Evolutionary conservation across 108 stramenopile genomes (phyloP).

Genomic region (Aureococcus anophagefferens): DNA sequence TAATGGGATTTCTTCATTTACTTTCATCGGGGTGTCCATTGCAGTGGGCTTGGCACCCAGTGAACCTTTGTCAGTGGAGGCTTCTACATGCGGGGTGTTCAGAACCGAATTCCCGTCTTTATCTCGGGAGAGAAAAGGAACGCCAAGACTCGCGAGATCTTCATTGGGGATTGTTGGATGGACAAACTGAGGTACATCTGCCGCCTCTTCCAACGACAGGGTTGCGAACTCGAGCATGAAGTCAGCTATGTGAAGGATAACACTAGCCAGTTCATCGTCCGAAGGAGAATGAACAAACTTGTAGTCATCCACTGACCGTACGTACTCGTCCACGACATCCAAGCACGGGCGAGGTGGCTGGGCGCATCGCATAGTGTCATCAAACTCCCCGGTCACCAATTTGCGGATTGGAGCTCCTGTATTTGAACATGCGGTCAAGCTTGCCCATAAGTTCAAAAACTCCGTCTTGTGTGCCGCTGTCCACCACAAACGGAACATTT

Average conservation of each 20-base stretch:
- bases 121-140: slow-evolving; percentile 34
- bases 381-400: slow-evolving; percentile 26
- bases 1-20: slow-evolving; percentile 31
- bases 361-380: slow-evolving; percentile 9
- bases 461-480: slow-evolving; percentile 31
- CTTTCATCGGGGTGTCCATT: slow-evolving; percentile 21
- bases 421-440: slow-evolving; percentile 25
- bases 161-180: slow-evolving; percentile 38
- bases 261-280: slow-evolving; percentile 18
- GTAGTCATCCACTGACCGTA: slow-evolving; percentile 34
- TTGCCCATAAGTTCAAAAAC: slow-evolving; percentile 41
- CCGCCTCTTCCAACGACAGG: slow-evolving; percentile 37
- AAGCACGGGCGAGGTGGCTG: slow-evolving; percentile 33
- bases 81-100: slow-evolving; percentile 15
- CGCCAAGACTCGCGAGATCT: slow-evolving; percentile 29
- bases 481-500: slow-evolving; percentile 43
- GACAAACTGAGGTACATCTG: slow-evolving; percentile 41
- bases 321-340: slow-evolving; percentile 47
- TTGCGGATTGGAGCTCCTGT: slow-evolving; percentile 11
- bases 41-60: neutral
- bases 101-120: slow-evolving; percentile 28
- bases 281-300: slow-evolving; percentile 12
- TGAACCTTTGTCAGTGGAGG: neutral
- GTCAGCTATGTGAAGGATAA: slow-evolving; percentile 35
- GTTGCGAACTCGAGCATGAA: slow-evolving; percentile 45